Conservation (phyloP, 73 alveolate species). For the Paramecium pentaurelia region DNA sequence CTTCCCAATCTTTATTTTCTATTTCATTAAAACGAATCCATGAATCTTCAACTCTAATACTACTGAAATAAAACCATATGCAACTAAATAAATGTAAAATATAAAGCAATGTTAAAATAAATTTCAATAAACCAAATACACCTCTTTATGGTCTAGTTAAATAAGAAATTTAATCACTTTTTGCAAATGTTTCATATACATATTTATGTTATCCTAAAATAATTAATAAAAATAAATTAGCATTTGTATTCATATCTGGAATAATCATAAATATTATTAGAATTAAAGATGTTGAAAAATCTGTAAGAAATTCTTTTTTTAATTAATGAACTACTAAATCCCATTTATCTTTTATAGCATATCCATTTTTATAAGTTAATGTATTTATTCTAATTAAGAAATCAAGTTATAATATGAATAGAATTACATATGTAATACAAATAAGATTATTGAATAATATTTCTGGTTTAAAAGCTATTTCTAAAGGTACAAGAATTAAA, state of each 20-base stretch:
- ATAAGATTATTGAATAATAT: background rate
- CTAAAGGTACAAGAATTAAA: background rate
- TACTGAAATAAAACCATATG: background rate
- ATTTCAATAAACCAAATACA: background rate
- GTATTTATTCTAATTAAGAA: background rate
- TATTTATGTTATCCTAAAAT: background rate
- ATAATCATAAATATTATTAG: background rate
- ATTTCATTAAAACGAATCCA: background rate
- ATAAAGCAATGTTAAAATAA: background rate
- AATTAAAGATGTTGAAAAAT: background rate
- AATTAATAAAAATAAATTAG: background rate
- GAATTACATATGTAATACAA: background rate
- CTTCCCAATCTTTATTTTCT: background rate
- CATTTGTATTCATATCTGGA: background rate
- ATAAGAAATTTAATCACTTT: background rate
- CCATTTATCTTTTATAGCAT: background rate
- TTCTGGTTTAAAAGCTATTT: background rate
- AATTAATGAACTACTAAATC: background rate
- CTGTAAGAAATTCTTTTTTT: background rate
- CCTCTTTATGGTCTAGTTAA: conserved; percentile 23
- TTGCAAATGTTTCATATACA: background rate
- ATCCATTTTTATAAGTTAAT: background rate
- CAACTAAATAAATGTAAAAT: background rate
- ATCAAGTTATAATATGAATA: background rate
- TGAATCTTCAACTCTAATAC: background rate